A percentile compares a stretch with the other conserved stretches of the same genome.
Evolutionary conservation across 148 eudicot genomes (phyloP).

Genomic region (Rhododendron simsii): DNA sequence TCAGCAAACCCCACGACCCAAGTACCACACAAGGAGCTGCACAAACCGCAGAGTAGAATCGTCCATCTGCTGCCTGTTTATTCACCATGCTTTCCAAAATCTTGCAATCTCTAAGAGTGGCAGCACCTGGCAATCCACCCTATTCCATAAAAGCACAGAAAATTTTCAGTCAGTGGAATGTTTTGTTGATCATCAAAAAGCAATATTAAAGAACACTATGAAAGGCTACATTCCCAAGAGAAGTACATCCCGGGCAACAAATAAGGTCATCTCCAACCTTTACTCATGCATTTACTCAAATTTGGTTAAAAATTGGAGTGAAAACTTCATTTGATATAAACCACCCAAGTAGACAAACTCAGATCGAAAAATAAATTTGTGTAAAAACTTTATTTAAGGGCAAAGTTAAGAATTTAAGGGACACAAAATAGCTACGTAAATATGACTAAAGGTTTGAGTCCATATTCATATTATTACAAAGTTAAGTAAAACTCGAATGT

Average conservation of each 20-base stretch:
- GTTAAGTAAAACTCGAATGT: neutral
- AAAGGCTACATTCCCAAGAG: neutral
- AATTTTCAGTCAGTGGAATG: neutral
- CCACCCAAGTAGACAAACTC: neutral
- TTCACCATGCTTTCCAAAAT: slow-evolving; percentile 56
- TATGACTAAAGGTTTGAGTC: neutral
- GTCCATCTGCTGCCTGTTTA: slow-evolving; percentile 82
- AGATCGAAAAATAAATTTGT: neutral
- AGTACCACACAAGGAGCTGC: slow-evolving; percentile 96
- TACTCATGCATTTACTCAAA: neutral
- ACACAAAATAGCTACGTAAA: neutral
- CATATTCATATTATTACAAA: neutral
- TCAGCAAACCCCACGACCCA: slow-evolving; percentile 92
- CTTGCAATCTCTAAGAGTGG: slow-evolving; percentile 56
- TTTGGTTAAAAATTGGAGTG: neutral
- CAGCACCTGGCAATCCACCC: slow-evolving; percentile 98
- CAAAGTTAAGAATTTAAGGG: neutral
- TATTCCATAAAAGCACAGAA: slow-evolving; percentile 16
- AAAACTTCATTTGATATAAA: neutral
- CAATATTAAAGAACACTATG: neutral
- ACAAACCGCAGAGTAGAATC: slow-evolving; percentile 84
- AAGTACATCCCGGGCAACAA: neutral
- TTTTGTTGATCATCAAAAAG: neutral
- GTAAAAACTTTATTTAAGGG: neutral
- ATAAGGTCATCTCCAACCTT: neutral